Evolutionary conservation across 106 monocot species (phyloP).

Genomic region (Narthecium ossifragum): DNA sequence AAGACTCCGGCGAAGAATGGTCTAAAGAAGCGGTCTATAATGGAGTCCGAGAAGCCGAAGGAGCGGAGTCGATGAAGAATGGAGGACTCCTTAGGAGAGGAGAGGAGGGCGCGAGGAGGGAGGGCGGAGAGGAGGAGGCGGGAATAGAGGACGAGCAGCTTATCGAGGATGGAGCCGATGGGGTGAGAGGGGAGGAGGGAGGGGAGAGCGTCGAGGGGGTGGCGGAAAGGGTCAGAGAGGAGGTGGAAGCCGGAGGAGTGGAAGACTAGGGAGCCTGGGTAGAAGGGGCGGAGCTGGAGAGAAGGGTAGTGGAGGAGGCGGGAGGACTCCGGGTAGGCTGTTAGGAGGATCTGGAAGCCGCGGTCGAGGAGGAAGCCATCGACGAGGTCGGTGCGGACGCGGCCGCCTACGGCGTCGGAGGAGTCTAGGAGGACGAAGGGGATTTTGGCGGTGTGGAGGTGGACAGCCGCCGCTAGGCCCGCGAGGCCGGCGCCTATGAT

Average conservation of each 20-base stretch:
- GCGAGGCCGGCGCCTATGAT: no score
- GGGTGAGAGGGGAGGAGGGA: slow-evolving; percentile 63
- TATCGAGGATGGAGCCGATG: slow-evolving; percentile 49
- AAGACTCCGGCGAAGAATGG: slow-evolving; percentile 94
- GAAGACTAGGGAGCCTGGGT: slow-evolving; percentile 83
- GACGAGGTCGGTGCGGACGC: no score
- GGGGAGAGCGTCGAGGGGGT: slow-evolving; percentile 56
- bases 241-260: slow-evolving; percentile 42
- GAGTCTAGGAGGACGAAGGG: no score
- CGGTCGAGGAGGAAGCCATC: no score
- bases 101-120: slow-evolving; percentile 23
- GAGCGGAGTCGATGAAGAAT: slow-evolving; percentile 26
- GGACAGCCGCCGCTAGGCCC: no score
- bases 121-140: slow-evolving; percentile 39
- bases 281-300: slow-evolving; percentile 79
- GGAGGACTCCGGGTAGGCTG: slow-evolving; percentile 74
- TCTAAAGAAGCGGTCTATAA: slow-evolving; percentile 76
- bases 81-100: slow-evolving; percentile 43
- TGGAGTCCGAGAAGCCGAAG: slow-evolving; percentile 51
- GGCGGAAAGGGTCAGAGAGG: slow-evolving; percentile 79
- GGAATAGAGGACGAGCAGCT: no score
- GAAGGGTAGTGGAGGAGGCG: slow-evolving; percentile 58
- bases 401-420: no score
- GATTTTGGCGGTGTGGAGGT: no score
- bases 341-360: no score